A percentile compares a stretch with the other conserved stretches of the same genome.
Conservation (phyloP, 352 stramenopile species). For the Phytophthora niederhauseri region DNA sequence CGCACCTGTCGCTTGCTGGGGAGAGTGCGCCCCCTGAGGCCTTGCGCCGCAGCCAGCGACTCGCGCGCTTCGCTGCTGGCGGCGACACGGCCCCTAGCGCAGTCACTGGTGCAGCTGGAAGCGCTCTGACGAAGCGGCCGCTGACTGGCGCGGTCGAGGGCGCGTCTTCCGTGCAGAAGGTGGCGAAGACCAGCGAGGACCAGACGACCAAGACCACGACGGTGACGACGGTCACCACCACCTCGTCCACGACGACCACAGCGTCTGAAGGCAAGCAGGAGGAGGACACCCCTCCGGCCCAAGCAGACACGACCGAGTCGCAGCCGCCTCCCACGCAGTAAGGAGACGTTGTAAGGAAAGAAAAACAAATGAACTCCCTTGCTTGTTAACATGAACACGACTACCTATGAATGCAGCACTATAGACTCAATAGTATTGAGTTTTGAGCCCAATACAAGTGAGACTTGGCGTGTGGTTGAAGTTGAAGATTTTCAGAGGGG, state of each 20-base stretch:
- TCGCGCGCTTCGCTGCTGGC: constrained; percentile 48
- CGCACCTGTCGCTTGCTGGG: constrained; percentile 30
- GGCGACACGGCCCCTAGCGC: constrained; percentile 18
- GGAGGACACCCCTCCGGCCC: constrained; percentile 30
- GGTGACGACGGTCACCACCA: constrained; percentile 22
- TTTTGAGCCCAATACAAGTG: not conserved
- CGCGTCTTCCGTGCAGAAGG: constrained; percentile 37
- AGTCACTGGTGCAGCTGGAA: constrained; percentile 13
- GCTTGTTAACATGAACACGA: constrained; percentile 35
- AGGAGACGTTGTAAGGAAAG: constrained; percentile 14
- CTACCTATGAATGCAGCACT: too few species aligned
- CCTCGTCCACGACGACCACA: constrained; percentile 18
- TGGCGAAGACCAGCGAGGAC: constrained; percentile 50
- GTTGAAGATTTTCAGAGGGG: not conserved
- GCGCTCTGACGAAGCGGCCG: constrained; percentile 43
- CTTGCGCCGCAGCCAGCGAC: constrained; percentile 53
- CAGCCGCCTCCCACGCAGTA: constrained; percentile 33
- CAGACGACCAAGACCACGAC: constrained; percentile 35
- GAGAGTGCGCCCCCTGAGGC: constrained; percentile 37
- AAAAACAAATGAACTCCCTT: not conserved
- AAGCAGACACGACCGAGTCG: constrained; percentile 29
- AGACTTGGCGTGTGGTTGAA: constrained; percentile 18
- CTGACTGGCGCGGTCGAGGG: constrained; percentile 36
- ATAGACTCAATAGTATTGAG: too few species aligned
- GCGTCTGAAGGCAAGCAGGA: constrained; percentile 41